A percentile compares a stretch with the other conserved stretches of the same genome.
Conservation (phyloP, 441 rosid genomes). For the Syzygium malaccense region DNA sequence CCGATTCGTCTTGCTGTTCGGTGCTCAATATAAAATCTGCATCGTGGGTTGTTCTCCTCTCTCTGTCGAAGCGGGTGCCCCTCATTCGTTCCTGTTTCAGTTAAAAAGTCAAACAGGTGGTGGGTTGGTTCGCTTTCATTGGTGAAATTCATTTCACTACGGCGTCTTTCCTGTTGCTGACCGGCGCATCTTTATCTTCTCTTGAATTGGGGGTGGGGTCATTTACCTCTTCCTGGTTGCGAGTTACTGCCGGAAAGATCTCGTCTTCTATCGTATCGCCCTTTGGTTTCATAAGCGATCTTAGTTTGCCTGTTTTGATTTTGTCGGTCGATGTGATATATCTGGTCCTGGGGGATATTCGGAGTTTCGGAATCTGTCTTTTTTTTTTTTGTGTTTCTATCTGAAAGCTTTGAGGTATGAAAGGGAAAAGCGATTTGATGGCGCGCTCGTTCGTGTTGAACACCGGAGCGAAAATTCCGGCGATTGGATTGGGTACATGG, state of each 20-base stretch:
- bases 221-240: neutral
- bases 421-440: slow-evolving; percentile 26
- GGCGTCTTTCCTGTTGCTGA: neutral
- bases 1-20: neutral
- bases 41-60: neutral
- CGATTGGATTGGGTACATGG: slow-evolving; percentile 63
- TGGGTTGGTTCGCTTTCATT: neutral
- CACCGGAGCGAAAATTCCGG: slow-evolving; percentile 52
- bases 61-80: neutral
- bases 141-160: neutral
- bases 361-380: neutral
- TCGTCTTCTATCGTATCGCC: neutral
- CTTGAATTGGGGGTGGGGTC: neutral
- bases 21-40: neutral
- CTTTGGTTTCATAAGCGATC: neutral
- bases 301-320: neutral
- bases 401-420: slow-evolving; percentile 19
- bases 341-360: neutral
- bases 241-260: neutral
- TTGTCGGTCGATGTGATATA: neutral
- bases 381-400: neutral
- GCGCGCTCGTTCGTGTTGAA: slow-evolving; percentile 39
- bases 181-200: neutral
- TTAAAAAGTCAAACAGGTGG: neutral
- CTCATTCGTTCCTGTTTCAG: neutral